phyloP scores from a whole-genome alignment of 306 rosid genomes.

The Quercus berberidifolia region DNA sequence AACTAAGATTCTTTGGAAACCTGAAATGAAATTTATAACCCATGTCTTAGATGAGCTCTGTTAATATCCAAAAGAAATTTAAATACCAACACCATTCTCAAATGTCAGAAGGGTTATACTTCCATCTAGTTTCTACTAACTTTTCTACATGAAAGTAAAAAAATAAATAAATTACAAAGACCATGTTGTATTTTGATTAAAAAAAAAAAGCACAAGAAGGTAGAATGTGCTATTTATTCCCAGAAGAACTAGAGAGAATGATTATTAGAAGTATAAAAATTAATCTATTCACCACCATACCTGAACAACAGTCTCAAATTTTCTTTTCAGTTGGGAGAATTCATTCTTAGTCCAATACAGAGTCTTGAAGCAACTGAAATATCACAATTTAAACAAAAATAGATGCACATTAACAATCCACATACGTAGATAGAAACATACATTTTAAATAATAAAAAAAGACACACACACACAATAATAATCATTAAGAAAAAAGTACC shows the following conservation, averaged over 20 bases:
- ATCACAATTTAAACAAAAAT: background rate
- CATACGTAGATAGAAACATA: background rate
- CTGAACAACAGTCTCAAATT: slow-evolving; percentile 24
- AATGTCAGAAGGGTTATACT: too few species aligned
- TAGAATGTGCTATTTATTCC: background rate
- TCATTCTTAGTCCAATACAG: slow-evolving; percentile 20
- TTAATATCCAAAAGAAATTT: background rate
- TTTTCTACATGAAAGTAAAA: too few species aligned
- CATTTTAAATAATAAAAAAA: too few species aligned
- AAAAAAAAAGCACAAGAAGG: background rate
- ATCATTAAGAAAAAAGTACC: background rate
- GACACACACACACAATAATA: background rate
- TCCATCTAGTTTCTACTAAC: background rate
- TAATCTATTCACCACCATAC: slow-evolving; percentile 4
- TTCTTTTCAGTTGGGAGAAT: slow-evolving; percentile 23
- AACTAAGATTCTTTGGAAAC: background rate
- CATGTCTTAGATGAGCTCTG: background rate
- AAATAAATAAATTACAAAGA: too few species aligned
- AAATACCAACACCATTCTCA: too few species aligned
- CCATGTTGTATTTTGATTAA: too few species aligned
- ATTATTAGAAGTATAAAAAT: background rate
- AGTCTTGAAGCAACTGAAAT: slow-evolving; percentile 22
- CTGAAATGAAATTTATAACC: background rate
- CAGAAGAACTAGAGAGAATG: background rate
- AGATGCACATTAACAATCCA: background rate